These are phyloP conservation scores for Clathrus columnatus DNA, from an alignment of 768 basidiomycete genomes.

Conservation along the genomic window DNA sequence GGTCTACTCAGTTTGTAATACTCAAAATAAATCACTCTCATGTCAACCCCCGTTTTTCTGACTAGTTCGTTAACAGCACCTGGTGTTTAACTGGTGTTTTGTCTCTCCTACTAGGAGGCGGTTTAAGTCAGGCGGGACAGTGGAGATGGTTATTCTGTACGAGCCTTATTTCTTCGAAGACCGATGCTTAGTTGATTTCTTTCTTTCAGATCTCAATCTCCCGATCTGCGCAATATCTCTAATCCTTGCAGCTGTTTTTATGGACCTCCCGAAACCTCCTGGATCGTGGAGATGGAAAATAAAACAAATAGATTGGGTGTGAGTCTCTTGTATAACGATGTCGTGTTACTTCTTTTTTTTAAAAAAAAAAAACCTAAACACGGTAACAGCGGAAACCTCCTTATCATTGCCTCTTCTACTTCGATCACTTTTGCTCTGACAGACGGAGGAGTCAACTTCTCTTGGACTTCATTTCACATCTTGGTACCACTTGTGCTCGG, in stretches of 20 bases:
- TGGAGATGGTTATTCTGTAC: constrained; percentile 40
- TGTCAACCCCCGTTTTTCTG: constrained; percentile 13
- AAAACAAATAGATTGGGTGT: constrained; percentile 32
- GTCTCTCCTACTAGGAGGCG: constrained; percentile 29
- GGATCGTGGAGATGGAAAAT: constrained; percentile 27
- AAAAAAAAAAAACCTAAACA: not conserved
- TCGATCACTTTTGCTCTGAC: constrained; percentile 26
- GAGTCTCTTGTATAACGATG: not conserved
- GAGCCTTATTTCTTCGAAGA: not conserved
- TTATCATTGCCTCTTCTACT: constrained; percentile 24
- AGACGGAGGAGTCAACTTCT: constrained; percentile 34
- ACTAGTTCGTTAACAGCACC: constrained; percentile 19
- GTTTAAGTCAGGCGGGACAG: constrained; percentile 23
- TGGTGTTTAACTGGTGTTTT: constrained; percentile 29
- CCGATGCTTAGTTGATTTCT: not conserved
- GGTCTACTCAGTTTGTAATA: constrained; percentile 24
- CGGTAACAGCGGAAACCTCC: constrained; percentile 26
- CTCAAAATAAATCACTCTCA: not conserved
- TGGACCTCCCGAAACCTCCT: constrained; percentile 27
- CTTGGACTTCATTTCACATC: constrained; percentile 33
- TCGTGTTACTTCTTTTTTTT: constrained; percentile 8
- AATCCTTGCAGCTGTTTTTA: constrained; percentile 21
- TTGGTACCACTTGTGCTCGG: constrained; percentile 37
- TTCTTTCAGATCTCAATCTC: constrained; percentile 29
- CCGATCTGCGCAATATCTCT: constrained; percentile 25